Conservation (phyloP, 768 basidiomycete genomes). For the Lentinula raphanica region DNA sequence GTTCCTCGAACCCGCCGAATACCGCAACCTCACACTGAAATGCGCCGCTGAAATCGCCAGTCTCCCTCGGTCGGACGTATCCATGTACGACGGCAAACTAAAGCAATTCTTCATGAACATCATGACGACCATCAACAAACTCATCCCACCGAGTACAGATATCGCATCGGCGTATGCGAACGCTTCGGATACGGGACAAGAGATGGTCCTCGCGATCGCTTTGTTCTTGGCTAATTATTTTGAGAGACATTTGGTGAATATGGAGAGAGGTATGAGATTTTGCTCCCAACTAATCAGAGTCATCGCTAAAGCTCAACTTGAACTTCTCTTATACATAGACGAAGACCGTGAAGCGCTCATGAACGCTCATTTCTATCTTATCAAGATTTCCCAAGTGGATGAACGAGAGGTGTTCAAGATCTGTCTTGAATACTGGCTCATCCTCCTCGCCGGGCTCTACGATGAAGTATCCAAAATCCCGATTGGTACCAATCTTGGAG, state of each 20-base stretch:
- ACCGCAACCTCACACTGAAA: constrained; percentile 94
- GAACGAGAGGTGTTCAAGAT: constrained; percentile 99
- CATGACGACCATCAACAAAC: constrained; percentile 94
- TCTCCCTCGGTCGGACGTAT: constrained; percentile 86
- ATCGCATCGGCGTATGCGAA: constrained; percentile 89
- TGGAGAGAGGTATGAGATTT: too few relatives aligned
- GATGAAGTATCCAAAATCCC: constrained; percentile 90
- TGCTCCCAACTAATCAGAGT: too few relatives aligned
- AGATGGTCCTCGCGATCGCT: constrained; percentile 94
- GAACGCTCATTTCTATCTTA: constrained; percentile 97
- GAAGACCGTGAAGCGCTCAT: constrained; percentile 93
- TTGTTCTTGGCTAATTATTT: too few relatives aligned
- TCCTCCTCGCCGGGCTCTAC: constrained; percentile 93
- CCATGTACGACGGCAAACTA: constrained; percentile 98
- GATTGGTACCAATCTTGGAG: constrained; percentile 61
- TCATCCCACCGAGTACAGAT: constrained; percentile 94
- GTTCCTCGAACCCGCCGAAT: constrained; percentile 96
- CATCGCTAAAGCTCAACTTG: too few relatives aligned
- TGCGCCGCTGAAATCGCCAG: constrained; percentile 96
- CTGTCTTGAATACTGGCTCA: constrained; percentile 95
- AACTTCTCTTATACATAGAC: constrained; percentile 92
- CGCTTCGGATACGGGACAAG: constrained; percentile 89
- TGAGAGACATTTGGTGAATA: too few relatives aligned
- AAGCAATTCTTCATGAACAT: constrained; percentile 96
- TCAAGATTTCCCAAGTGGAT: constrained; percentile 96